These are phyloP conservation scores for Nicotiana tomentosiformis DNA, from an alignment of 257 asterid species.

Conservation along the genomic window DNA sequence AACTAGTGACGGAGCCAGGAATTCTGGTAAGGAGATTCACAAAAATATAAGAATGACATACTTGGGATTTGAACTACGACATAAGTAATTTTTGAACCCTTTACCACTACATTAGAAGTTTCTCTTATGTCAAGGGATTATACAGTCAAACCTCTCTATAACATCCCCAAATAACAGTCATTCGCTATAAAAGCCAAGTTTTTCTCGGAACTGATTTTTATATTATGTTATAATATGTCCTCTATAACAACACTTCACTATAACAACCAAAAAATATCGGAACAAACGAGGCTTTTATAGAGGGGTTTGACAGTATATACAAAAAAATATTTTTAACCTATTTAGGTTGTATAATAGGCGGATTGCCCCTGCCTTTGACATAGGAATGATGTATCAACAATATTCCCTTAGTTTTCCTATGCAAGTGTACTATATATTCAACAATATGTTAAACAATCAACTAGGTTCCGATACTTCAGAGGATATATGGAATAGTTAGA, in stretches of 20 bases:
- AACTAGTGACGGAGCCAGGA: neutral
- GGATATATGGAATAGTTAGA: neutral
- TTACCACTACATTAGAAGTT: neutral
- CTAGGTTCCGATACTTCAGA: neutral
- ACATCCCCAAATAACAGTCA: too few species aligned
- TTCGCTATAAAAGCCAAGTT: too few species aligned
- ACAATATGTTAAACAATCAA: neutral
- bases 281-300: too few species aligned
- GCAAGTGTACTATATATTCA: neutral
- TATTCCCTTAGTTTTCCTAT: neutral
- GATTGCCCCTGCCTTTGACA: neutral
- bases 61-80: neutral
- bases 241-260: too few species aligned
- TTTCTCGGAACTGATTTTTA: too few species aligned
- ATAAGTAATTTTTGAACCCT: neutral
- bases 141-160: too few species aligned
- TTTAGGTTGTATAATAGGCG: neutral
- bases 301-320: neutral
- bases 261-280: too few species aligned
- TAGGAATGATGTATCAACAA: neutral
- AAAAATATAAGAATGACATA: neutral
- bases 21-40: neutral
- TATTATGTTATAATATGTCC: too few species aligned
- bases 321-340: too few species aligned
- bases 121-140: neutral